Percentiles rank a stretch among this genome's conserved stretches.
Evolutionary conservation across 192 early-diverging fungal genomes (phyloP).

Genomic region (Dissophora globulifera): DNA sequence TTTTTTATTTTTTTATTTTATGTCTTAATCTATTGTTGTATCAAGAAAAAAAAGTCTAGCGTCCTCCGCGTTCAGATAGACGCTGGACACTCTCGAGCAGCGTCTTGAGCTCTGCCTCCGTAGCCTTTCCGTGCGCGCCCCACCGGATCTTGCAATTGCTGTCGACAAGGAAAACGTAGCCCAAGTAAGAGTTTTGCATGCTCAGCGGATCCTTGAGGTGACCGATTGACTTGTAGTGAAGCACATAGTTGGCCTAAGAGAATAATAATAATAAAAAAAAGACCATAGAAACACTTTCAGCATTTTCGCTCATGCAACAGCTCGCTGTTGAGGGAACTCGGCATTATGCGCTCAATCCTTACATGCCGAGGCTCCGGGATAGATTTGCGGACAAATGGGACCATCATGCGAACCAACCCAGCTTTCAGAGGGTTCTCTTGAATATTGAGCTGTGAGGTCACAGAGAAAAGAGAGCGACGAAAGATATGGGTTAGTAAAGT

Average conservation of each 20-base stretch:
- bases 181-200: conserved; percentile 66
- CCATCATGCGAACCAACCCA: conserved; percentile 58
- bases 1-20: too few relatives aligned
- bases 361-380: conserved; percentile 55
- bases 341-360: conserved; percentile 5
- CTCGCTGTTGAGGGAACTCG: too few relatives aligned
- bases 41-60: neutral
- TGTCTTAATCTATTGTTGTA: neutral
- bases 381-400: conserved; percentile 58
- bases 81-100: conserved; percentile 32
- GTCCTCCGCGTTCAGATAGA: conserved; percentile 30
- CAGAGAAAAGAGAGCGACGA: neutral
- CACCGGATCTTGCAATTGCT: conserved; percentile 67
- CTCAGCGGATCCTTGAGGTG: conserved; percentile 55
- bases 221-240: conserved; percentile 62
- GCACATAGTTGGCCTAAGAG: conserved; percentile 57
- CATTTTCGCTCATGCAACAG: too few relatives aligned
- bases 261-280: neutral
- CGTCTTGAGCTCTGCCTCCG: conserved; percentile 53
- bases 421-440: conserved; percentile 65
- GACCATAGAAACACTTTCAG: neutral
- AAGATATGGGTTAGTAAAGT: neutral
- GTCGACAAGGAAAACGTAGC: conserved; percentile 66
- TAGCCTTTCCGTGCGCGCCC: conserved; percentile 62
- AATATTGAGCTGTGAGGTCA: conserved; percentile 63